Base-by-base conservation (phyloP, 1,139 yeast genomes). In the Blastobotrys proliferans region DNA sequence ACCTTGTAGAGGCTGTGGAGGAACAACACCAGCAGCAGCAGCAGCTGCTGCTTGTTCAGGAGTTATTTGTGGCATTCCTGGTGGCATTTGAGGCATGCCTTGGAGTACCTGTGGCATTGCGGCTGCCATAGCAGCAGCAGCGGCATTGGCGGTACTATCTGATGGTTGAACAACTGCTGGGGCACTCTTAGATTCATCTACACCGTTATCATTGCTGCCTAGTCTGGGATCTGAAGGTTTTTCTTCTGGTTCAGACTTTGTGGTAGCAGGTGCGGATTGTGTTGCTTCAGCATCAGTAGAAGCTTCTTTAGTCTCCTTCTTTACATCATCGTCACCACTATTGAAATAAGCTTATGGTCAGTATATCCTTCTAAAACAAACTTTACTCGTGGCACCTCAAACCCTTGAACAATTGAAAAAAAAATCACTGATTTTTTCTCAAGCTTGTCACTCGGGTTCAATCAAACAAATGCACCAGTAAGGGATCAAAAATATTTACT, bases 301-400 rank as follows among this genome's bases (percentile, higher is more conserved):
- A 16, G 20, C 44, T 21, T 25, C 30, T 45, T 40, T 39, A 19
- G 20, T 37, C 18, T 33, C 39, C 26, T 34, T 27, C 22, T 21
- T 44, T 49, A 19, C 51, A 56, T 50, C 45, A 19, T 52, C 69
- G 41, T 64, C 71, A 41, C 70, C 72, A 48, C 57, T 54, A 46
- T 41, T n/a, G 17, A 34, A 33, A 36, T n/a, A n/a, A n/a, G n/a
- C n/a, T n/a, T n/a, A n/a, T n/a, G n/a, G n/a, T n/a, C n/a, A 26
- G 30, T 41, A 38, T n/a, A n/a, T n/a, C n/a, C n/a, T n/a, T n/a
- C n/a, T n/a, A n/a, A n/a, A n/a, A n/a, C n/a, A n/a, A n/a, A n/a
- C n/a, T n/a, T n/a, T n/a, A n/a, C n/a, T n/a, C n/a, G n/a, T n/a
- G n/a, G n/a, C n/a, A n/a, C n/a, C n/a, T n/a, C n/a, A n/a, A n/a